Evolutionary conservation across 441 rosid species (phyloP).

Genomic region (Pelargonium myrrhifolium): DNA sequence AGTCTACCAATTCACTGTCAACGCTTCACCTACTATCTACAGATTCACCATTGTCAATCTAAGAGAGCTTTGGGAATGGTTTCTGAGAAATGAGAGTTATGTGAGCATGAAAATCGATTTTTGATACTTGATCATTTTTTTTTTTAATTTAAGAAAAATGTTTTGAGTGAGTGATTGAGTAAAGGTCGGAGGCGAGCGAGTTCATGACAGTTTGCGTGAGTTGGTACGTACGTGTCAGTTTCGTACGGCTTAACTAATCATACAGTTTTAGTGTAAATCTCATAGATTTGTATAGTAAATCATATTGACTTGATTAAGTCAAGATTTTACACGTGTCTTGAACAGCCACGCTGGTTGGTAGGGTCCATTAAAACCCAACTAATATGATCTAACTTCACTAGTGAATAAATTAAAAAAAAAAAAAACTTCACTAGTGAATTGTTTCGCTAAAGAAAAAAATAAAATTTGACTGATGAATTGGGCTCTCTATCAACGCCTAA

Average conservation of each 20-base stretch:
- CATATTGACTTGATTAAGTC: not conserved
- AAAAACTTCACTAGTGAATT: too few species aligned
- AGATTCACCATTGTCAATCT: not conserved
- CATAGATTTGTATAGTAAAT: not conserved
- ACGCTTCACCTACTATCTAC: not conserved
- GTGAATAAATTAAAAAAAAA: too few species aligned
- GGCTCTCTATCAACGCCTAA: too few species aligned
- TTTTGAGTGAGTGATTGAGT: not conserved
- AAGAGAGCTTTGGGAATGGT: not conserved
- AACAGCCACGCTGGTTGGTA: too few species aligned
- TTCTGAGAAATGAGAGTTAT: not conserved
- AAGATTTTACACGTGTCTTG: too few species aligned
- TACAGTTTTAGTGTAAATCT: not conserved
- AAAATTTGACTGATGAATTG: too few species aligned
- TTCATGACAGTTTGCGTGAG: conserved; percentile 5
- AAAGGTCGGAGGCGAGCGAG: not conserved
- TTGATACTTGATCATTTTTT: not conserved
- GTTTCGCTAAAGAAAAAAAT: too few species aligned
- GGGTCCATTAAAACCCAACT: too few species aligned
- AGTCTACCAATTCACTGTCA: too few species aligned
- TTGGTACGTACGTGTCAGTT: conserved; percentile 5
- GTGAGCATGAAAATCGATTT: not conserved
- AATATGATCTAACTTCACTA: too few species aligned
- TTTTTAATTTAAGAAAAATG: not conserved
- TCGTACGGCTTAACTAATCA: not conserved